Base-by-base conservation (phyloP, 768 basidiomycete genomes). In the Pleurotus pulmonarius region DNA sequence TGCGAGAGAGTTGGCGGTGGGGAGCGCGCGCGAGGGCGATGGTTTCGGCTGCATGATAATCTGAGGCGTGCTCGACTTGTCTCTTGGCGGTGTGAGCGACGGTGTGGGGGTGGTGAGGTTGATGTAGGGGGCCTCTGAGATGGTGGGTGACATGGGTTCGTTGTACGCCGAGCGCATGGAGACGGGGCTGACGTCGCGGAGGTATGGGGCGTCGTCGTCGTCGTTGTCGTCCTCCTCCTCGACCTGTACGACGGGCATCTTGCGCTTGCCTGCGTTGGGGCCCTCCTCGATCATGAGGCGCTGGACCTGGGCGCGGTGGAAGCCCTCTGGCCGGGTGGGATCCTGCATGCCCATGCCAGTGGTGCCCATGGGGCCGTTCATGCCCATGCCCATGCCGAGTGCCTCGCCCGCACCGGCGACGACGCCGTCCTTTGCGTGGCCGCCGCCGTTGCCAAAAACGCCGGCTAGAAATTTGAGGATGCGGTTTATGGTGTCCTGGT, bases 381-480 rank as follows among this genome's bases (percentile, higher is more conserved):
- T 8, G 8, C 29, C 29, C 29, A 34, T 11, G 29, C 29, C 29
- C 29, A 34, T 34, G 29, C 29, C 29, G 9, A 34, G 20, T 20
- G 20, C 20, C 11, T 34, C 29, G 2, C 9, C 29, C 9, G 9
- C 4, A 0, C 29, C 29, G 2, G 29, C 29, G 2, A 64, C 63
- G 7, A 58, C 64, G 45, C 69, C 70, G 34, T 73, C 70, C 52
- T 73, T 70, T 34, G 59, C 64, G 38, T 69, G 65, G 26, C 61
- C 60, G 40, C 64, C 69, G 43, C 70, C 69, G 49, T 67, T 70
- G 45, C 64, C 51, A 72, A 98, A 98, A 2, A 98, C 88, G 11
- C 92, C 87, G 8, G 95, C 95, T 55, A 99, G 73, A 71, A 99
- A 98, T 58, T 93, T 90, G 60, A 99, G 81, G 59, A 99, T 98